These are phyloP conservation scores for Coemansia sp. DNA, from an alignment of 192 early-diverging fungal genomes.

Conservation along the genomic window DNA sequence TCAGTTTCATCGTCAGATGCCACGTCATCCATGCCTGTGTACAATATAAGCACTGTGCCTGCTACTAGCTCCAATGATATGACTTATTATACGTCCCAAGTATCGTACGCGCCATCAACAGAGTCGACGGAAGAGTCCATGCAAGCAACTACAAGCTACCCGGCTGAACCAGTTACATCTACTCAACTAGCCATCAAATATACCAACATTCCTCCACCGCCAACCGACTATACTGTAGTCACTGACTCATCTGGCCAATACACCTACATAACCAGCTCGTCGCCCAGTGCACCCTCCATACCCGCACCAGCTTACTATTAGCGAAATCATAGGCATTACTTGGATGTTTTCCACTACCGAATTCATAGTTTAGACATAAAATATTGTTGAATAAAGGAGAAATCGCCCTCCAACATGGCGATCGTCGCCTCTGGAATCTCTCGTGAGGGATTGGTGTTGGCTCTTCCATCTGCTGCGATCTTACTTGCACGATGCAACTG, in stretches of 20 bases:
- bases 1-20: neutral
- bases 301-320: neutral
- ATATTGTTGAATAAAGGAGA: too few species aligned
- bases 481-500: too few species aligned
- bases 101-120: slow-evolving; percentile 2
- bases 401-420: too few species aligned
- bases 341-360: too few species aligned
- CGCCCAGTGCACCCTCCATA: neutral
- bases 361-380: too few species aligned
- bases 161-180: neutral
- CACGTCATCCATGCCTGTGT: neutral
- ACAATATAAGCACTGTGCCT: neutral
- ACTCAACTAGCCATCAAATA: neutral
- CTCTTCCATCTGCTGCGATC: too few species aligned
- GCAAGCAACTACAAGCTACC: neutral
- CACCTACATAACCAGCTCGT: neutral
- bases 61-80: neutral
- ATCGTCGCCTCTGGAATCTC: too few species aligned
- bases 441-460: too few species aligned
- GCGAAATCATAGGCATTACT: too few species aligned
- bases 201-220: neutral
- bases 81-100: slow-evolving; percentile 5
- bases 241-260: neutral
- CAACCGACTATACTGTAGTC: neutral
- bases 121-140: neutral